Evolutionary conservation across 129 eudicot genomes (phyloP), one percentile per base, ranked within the genome.

Genomic region (Centella asiatica): DNA sequence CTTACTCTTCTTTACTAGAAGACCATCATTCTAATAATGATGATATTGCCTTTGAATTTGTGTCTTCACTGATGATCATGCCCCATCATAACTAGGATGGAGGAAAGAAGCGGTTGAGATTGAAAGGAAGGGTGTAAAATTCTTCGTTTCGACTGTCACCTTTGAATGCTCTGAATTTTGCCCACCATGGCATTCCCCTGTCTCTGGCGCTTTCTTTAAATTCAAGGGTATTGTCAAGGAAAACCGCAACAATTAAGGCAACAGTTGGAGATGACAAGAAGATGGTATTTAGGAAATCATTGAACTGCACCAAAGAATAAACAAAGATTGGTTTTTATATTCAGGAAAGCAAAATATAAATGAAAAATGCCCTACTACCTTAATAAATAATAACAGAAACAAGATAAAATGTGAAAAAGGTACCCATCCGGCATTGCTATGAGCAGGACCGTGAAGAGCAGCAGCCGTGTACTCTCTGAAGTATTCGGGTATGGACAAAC

Each of bases 141-240:
- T 93, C 99, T 72, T 93, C 99, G 26, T 87, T 93, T 58, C 96
- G 76, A 28, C 89, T 82, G 69, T 93, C 99, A n/a, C 95, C 99
- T 74, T 93, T 93, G 60, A 93, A 93, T n/a, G 93, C 53, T 70
- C 99, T 83, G 78, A 93, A 93, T 60, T 82, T 88, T 17, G 81
- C 99, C 99, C 99, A 93, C 99, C 99, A 93, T 13, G 96, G 95
- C 99, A 93, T 87, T 44, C 96, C 95, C 40, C 99, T 65, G 74
- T 93, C 96, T 64, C 68, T 78, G 2, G 99, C 93, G 36, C 96
- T 93, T 73, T 87, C 85, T 79, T 82, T 93, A 54, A 77, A 76
- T 34, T 93, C 99, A 19, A 93, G 93, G 22, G 99, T 93, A 75
- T 93, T 93, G 84, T 93, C 99, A 56, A 93, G 83, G 72, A 93